phyloP scores from a whole-genome alignment of 176 grass and related monocot genomes.

The Triticum aestivum region IWGSC_CS_RefSeq_v2.1 NC_057800.1:608556737-608557236 shows the following conservation, averaged over 20 bases:
- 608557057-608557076: conserved; percentile 82
- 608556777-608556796: conserved; percentile 39
- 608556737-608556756: conserved; percentile 23
- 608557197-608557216: conserved; percentile 82
- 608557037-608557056: conserved; percentile 52
- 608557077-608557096: conserved; percentile 76
- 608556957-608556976: conserved; percentile 61
- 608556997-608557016: conserved; percentile 79
- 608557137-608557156: conserved; percentile 52
- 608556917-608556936: conserved; percentile 37
- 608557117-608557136: conserved; percentile 61
- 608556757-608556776: conserved; percentile 23
- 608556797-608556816: conserved; percentile 65
- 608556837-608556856: conserved; percentile 66
- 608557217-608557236: conserved; percentile 67
- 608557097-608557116: conserved; percentile 59
- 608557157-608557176: conserved; percentile 37
- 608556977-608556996: conserved; percentile 64
- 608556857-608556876: conserved; percentile 66
- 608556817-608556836: conserved; percentile 56
- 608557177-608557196: conserved; percentile 51
- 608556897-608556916: conserved; percentile 27
- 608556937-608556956: conserved; percentile 24
- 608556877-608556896: conserved; percentile 29
- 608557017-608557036: conserved; percentile 77